These are phyloP conservation scores for Triadica sebifera DNA, from an alignment of 345 rosid genomes.

Conservation along the genomic window DNA sequence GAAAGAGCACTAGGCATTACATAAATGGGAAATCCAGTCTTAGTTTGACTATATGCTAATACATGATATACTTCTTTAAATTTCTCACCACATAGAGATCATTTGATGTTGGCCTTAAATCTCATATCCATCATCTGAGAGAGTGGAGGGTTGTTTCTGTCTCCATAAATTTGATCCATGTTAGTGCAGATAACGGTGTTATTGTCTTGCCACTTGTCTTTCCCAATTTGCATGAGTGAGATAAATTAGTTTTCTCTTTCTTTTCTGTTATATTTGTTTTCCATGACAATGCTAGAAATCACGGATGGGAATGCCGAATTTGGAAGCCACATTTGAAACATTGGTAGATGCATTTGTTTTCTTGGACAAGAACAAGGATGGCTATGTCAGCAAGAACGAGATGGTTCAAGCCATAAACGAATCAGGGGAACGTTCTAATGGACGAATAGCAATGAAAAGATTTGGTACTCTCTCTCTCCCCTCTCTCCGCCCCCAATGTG, in stretches of 20 bases:
- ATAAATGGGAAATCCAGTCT: too few relatives aligned
- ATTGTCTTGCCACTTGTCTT: conserved; percentile 1
- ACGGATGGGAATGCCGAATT: conserved; percentile 61
- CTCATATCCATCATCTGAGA: not conserved
- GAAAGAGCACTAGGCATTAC: too few relatives aligned
- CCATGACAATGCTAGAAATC: conserved; percentile 63
- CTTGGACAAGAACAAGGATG: conserved; percentile 86
- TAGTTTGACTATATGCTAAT: not conserved
- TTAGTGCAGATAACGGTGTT: not conserved
- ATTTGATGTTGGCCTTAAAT: not conserved
- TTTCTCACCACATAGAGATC: not conserved
- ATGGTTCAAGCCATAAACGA: conserved; percentile 83
- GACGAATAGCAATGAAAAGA: conserved; percentile 87
- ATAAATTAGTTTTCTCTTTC: not conserved
- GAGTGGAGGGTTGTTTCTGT: not conserved
- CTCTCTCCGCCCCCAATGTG: not conserved
- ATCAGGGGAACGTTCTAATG: conserved; percentile 86
- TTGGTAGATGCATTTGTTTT: conserved; percentile 83
- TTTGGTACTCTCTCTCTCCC: conserved; percentile 56
- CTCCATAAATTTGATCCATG: not conserved
- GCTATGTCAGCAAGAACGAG: conserved; percentile 83
- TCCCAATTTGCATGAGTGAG: not conserved
- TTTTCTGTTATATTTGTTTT: conserved; percentile 17
- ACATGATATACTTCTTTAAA: not conserved
- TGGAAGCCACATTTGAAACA: conserved; percentile 83